Base-by-base conservation (phyloP, 495 filamentous ascomycete species). In the Immersiella caudata region DNA sequence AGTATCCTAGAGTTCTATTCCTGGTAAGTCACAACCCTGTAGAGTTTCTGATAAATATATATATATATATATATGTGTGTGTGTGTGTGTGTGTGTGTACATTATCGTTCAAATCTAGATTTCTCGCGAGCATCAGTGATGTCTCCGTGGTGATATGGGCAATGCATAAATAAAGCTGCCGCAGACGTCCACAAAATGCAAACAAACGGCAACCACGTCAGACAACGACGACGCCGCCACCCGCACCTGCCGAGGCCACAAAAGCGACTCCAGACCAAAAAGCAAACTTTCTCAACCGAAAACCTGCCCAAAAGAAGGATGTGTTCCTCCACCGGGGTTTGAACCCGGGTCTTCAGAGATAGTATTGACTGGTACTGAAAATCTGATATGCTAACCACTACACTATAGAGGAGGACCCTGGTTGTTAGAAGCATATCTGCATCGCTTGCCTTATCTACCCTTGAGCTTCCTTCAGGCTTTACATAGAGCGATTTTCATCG, bases 351-450 rank as follows among this genome's bases (percentile, higher is more conserved):
- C 63, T 18, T 27, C 20, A 46, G 63, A 65, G 33, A 65, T 56
- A 18, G 51, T 20, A 40, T 46, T 46, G 5, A 46, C 14, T 18
- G 24, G 8, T 46, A 33, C 21, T 65, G 63, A 65, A 65, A 65
- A 65, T 65, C 63, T 46, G 29, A 57, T 25, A 65, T 65, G 51
- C 63, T 65, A 65, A 65, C 63, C 63, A 1, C 63, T 65, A 65
- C 51, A 65, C 63, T 56, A 57, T 20, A 58, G 16, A 21, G 62
- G 52, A 58, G 36, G 26, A 27, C 20, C 21, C 4, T 62, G 27
- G 7, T 58, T 65, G 6, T 14, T 58, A 1, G 22, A 11, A 24
- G 25, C 20, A 0, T 4, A 22, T 35, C 14, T 8, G 21, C 20
- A 18, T 26, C 9, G 40, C 18, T n/a, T 35, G 50, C 21, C 29